A percentile compares a stretch with the other conserved stretches of the same genome.
phyloP scores from a whole-genome alignment of 2,329 filamentous ascomycete genomes.

The Colletotrichum costaricense region DNA sequence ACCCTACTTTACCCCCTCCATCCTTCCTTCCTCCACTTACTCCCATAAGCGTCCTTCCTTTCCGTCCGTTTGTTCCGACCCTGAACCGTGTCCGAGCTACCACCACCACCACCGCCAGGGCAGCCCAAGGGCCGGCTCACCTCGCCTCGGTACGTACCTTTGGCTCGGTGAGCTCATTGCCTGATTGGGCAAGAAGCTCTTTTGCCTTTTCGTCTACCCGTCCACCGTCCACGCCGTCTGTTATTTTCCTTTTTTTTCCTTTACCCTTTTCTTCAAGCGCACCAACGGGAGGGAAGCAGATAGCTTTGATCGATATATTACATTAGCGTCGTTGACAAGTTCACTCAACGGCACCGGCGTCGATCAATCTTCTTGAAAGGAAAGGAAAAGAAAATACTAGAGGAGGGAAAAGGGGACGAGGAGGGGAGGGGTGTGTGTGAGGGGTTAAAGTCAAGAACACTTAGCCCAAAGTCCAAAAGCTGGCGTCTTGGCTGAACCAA shows the following conservation, averaged over 20 bases:
- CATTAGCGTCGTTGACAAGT: neutral
- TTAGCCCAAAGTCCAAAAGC: no score
- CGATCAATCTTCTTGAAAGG: neutral
- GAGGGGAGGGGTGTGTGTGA: no score
- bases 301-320: neutral
- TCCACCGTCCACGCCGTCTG: neutral
- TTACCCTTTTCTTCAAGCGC: neutral
- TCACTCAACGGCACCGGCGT: neutral
- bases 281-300: neutral
- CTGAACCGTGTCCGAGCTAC: neutral
- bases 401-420: no score
- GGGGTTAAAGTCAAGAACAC: no score
- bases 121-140: neutral
- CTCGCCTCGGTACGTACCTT: slow-evolving; percentile 5
- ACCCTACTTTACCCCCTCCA: neutral
- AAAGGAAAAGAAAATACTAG: no score
- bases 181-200: slow-evolving; percentile 19
- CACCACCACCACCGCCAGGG: neutral
- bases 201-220: neutral
- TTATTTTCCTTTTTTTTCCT: neutral
- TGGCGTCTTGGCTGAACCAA: no score
- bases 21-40: neutral
- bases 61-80: neutral
- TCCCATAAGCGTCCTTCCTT: neutral
- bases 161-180: slow-evolving; percentile 13